Evolutionary conservation across 495 filamentous ascomycete genomes (phyloP).

Genomic region (Aspergillus incahuasiensis): DNA sequence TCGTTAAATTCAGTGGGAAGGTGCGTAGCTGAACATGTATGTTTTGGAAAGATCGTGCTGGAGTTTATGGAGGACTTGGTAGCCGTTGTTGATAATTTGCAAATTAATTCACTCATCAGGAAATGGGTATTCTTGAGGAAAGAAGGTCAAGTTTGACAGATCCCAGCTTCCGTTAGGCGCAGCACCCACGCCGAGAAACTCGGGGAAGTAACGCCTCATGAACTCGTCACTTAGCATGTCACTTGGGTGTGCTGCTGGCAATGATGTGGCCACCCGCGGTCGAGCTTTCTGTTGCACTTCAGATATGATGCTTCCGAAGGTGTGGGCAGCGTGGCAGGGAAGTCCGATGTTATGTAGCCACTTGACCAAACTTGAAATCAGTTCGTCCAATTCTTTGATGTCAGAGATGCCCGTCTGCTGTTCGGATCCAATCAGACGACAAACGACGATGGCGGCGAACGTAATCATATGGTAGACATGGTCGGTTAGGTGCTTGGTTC

Average conservation of each 20-base stretch:
- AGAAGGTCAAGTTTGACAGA: constrained; percentile 23
- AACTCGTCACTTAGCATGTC: constrained; percentile 2
- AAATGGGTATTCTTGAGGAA: constrained; percentile 14
- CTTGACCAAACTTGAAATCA: constrained; percentile 30
- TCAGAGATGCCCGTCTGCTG: constrained; percentile 23
- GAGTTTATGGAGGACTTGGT: too few relatives aligned
- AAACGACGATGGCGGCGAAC: constrained; percentile 41
- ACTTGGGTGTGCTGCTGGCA: not conserved
- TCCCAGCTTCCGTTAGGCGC: constrained; percentile 27
- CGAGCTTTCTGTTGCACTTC: constrained; percentile 5
- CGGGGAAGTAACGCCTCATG: constrained; percentile 21
- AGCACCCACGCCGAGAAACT: constrained; percentile 26
- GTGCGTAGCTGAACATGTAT: too few relatives aligned
- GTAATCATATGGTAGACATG: constrained; percentile 50
- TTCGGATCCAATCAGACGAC: constrained; percentile 37
- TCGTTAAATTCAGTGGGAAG: not conserved
- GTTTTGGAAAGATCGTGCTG: too few relatives aligned
- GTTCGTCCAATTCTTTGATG: constrained; percentile 27
- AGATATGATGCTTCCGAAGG: constrained; percentile 34
- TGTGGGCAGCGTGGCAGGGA: constrained; percentile 43
- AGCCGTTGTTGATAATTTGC: too few relatives aligned
- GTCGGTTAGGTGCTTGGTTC: constrained; percentile 41
- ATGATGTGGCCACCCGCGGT: not conserved
- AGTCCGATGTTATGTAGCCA: constrained; percentile 43
- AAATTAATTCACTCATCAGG: constrained; percentile 1